phyloP scores from a whole-genome alignment of 306 rosid genomes.

The Acacia confusa region DNA sequence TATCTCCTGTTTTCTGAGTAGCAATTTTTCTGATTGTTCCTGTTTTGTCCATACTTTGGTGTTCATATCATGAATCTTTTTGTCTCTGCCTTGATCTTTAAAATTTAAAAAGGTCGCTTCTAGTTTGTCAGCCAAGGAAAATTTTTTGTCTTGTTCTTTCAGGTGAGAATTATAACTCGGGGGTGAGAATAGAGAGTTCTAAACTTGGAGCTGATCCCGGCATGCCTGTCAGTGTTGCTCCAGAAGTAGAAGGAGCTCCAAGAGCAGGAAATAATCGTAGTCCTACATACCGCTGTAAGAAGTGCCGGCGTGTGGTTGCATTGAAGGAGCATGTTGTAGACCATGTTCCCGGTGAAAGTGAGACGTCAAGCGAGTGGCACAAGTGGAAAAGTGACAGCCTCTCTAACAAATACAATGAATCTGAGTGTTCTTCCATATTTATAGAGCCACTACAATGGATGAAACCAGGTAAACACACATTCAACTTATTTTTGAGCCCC shows the following conservation, averaged over 20 bases:
- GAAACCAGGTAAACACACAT: slow-evolving; percentile 73
- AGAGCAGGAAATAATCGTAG: slow-evolving; percentile 41
- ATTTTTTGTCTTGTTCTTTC: slow-evolving; percentile 25
- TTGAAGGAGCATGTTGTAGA: slow-evolving; percentile 78
- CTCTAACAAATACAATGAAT: slow-evolving; percentile 60
- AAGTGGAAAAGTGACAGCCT: slow-evolving; percentile 77
- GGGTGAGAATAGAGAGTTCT: slow-evolving; percentile 70
- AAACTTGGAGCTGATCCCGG: slow-evolving; percentile 93
- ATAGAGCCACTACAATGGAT: slow-evolving; percentile 94
- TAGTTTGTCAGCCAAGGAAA: not conserved
- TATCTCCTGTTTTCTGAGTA: not conserved
- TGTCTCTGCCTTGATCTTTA: not conserved
- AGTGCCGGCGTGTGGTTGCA: slow-evolving; percentile 83
- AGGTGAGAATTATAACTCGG: slow-evolving; percentile 79
- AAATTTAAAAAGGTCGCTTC: slow-evolving; percentile 2
- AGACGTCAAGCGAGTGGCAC: slow-evolving; percentile 66
- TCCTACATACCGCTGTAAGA: slow-evolving; percentile 82
- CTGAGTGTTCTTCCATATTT: slow-evolving; percentile 88
- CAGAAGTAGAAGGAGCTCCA: slow-evolving; percentile 52
- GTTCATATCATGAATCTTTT: not conserved
- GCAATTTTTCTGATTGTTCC: not conserved
- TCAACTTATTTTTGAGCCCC: not conserved
- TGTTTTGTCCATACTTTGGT: not conserved
- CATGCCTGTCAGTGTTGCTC: slow-evolving; percentile 51
- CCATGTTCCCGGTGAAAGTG: slow-evolving; percentile 91